Conservation (phyloP, 176 grass and related monocot species). For the Oryza brachyantha region DNA sequence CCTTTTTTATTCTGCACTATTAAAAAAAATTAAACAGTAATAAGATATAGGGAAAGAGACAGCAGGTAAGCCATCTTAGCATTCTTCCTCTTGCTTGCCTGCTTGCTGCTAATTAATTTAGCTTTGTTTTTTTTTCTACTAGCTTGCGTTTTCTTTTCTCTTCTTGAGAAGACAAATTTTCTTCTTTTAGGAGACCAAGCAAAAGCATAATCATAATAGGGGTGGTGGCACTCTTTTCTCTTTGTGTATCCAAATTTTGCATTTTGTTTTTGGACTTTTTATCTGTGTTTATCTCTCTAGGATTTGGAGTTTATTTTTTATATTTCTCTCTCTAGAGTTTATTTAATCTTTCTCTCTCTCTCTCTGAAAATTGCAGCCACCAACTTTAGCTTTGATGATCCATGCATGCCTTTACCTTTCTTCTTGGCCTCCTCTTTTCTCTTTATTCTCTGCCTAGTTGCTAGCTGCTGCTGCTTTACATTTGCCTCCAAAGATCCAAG, state of each 20-base stretch:
- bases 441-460: slow-evolving; percentile 47
- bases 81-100: slow-evolving; percentile 3
- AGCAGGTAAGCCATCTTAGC: slow-evolving; percentile 17
- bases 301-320: background rate
- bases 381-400: slow-evolving; percentile 59
- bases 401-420: slow-evolving; percentile 47
- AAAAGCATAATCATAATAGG: slow-evolving; percentile 28
- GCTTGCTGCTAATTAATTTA: background rate
- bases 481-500: background rate
- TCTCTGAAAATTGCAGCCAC: slow-evolving; percentile 40
- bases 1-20: background rate
- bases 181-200: slow-evolving; percentile 56
- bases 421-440: slow-evolving; percentile 27
- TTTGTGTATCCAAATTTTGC: background rate
- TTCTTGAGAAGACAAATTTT: slow-evolving; percentile 40
- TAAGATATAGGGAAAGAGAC: background rate
- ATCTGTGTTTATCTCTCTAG: background rate
- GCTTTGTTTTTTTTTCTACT: background rate
- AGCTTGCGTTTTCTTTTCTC: background rate
- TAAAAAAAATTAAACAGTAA: no score
- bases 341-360: background rate
- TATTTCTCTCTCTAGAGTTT: background rate
- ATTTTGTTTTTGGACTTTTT: background rate
- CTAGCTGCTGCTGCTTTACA: slow-evolving; percentile 17
- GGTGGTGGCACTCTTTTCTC: background rate